Conservation (phyloP, 306 rosid species). For the Cicer bijugum region DNA sequence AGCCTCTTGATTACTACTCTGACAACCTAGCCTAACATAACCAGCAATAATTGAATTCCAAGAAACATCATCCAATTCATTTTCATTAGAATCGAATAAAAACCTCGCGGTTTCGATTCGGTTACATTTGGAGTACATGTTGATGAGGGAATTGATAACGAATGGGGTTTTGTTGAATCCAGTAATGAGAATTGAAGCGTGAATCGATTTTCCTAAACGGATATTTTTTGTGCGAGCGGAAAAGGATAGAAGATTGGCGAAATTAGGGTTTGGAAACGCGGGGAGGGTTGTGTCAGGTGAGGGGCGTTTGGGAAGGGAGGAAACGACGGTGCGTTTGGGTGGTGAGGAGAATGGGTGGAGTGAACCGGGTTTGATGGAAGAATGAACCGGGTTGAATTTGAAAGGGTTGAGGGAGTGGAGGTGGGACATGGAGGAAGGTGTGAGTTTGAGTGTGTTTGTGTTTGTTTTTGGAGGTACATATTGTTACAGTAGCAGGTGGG, state of each 20-base stretch:
- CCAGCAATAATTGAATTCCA: slow-evolving; percentile 65
- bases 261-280: slow-evolving; percentile 53
- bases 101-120: slow-evolving; percentile 49
- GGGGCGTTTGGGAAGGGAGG: slow-evolving; percentile 43
- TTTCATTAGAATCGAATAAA: slow-evolving; percentile 53
- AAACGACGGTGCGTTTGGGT: slow-evolving; percentile 51
- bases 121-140: slow-evolving; percentile 62
- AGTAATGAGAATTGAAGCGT: slow-evolving; percentile 49
- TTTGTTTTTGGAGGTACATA: not conserved
- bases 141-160: slow-evolving; percentile 56
- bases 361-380: slow-evolving; percentile 44
- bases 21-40: slow-evolving; percentile 51
- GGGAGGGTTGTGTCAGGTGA: slow-evolving; percentile 36
- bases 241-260: slow-evolving; percentile 47
- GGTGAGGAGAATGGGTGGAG: slow-evolving; percentile 45
- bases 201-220: slow-evolving; percentile 50
- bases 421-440: not conserved
- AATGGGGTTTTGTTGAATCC: slow-evolving; percentile 46
- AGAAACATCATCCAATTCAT: slow-evolving; percentile 54
- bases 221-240: slow-evolving; percentile 47
- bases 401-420: slow-evolving; percentile 28
- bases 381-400: slow-evolving; percentile 34
- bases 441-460: slow-evolving; percentile 3
- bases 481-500: too few relatives aligned
- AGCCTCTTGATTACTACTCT: slow-evolving; percentile 30